These are phyloP conservation scores for Pharnaceum exiguum DNA, from an alignment of 148 eudicot genomes.

Conservation along the genomic window DNA sequence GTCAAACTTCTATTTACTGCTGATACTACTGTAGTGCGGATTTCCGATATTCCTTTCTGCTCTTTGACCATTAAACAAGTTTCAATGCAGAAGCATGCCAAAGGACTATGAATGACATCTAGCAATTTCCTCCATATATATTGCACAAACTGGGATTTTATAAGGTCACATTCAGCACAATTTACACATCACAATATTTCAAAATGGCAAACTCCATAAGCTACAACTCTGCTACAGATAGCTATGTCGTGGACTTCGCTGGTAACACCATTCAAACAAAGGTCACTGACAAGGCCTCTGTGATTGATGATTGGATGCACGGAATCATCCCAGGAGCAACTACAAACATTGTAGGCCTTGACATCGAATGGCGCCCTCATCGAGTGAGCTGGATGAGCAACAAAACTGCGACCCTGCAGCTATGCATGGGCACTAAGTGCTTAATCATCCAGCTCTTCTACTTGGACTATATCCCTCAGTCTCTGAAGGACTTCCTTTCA, in stretches of 20 bases:
- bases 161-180: too few species aligned
- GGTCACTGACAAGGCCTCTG: neutral
- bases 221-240: neutral
- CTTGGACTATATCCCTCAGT: conserved; percentile 36
- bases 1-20: too few species aligned
- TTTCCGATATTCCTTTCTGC: too few species aligned
- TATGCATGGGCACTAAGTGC: conserved; percentile 41
- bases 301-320: neutral
- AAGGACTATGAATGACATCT: too few species aligned
- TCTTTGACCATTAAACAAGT: too few species aligned
- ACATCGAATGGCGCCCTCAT: conserved; percentile 48
- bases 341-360: conserved; percentile 33
- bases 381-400: conserved; percentile 24
- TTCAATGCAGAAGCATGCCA: too few species aligned
- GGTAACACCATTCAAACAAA: neutral
- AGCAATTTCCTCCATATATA: too few species aligned
- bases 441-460: conserved; percentile 47
- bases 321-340: neutral
- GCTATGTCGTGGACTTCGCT: neutral
- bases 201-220: neutral
- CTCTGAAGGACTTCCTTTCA: conserved; percentile 24
- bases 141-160: too few species aligned
- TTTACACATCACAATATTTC: too few species aligned
- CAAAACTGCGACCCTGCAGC: conserved; percentile 54
- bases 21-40: too few species aligned